These are phyloP conservation scores for Trichoderma endophyticum DNA, from an alignment of 2,329 filamentous ascomycete genomes.

Conservation along the genomic window DNA sequence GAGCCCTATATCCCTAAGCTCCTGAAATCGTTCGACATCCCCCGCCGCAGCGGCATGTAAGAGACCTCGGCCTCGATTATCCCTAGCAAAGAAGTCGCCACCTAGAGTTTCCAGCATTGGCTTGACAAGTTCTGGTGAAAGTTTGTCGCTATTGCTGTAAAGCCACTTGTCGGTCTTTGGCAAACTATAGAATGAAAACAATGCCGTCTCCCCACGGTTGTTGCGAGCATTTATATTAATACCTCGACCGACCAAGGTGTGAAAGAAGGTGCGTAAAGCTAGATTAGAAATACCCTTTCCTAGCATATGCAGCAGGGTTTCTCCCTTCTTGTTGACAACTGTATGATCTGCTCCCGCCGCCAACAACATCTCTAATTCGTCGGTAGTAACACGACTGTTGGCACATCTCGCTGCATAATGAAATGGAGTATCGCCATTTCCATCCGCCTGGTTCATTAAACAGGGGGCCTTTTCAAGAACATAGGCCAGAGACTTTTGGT, in stretches of 20 bases:
- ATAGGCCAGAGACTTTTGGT: slow-evolving; percentile 5
- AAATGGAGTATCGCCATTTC: slow-evolving; percentile 27
- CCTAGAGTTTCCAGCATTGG: slow-evolving; percentile 20
- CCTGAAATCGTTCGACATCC: slow-evolving; percentile 24
- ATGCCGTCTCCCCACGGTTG: slow-evolving; percentile 25
- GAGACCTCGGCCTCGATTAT: slow-evolving; percentile 27
- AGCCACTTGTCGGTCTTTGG: background rate
- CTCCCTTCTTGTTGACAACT: slow-evolving; percentile 19
- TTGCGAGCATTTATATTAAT: slow-evolving; percentile 28
- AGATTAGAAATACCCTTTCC: slow-evolving; percentile 2
- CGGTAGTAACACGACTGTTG: background rate
- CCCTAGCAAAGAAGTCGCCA: slow-evolving; percentile 28
- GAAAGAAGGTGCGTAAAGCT: slow-evolving; percentile 19
- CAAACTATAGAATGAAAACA: slow-evolving; percentile 22
- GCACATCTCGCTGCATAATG: slow-evolving; percentile 21
- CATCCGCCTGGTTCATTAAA: slow-evolving; percentile 23
- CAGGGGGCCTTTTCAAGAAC: slow-evolving; percentile 10
- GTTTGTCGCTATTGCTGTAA: background rate
- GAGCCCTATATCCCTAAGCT: slow-evolving; percentile 28
- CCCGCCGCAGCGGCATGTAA: slow-evolving; percentile 30
- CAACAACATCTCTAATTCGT: slow-evolving; percentile 20
- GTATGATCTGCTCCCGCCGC: slow-evolving; percentile 24
- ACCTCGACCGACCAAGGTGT: slow-evolving; percentile 18
- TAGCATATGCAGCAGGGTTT: slow-evolving; percentile 26
- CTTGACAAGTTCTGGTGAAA: background rate